A percentile compares a stretch with the other conserved stretches of the same genome.
Evolutionary conservation across 2,329 filamentous ascomycete genomes (phyloP).

Genomic region (Calonectria henricotiae): DNA sequence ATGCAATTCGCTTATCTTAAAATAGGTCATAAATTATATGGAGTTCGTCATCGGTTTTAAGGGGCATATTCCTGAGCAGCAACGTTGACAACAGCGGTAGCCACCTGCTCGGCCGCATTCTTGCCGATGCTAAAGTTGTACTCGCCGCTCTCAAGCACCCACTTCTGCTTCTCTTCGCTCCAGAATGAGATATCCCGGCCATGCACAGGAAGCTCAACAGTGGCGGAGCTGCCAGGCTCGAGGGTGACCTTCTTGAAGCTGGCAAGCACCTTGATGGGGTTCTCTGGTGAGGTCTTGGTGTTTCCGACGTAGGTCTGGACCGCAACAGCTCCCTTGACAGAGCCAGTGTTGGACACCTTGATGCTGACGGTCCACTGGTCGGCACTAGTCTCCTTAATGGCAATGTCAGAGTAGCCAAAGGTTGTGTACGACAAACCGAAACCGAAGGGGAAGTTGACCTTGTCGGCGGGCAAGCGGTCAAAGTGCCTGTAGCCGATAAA

Average conservation of each 20-base stretch:
- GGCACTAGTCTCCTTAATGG: conserved; percentile 8
- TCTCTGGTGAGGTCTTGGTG: conserved; percentile 22
- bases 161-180: conserved; percentile 18
- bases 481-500: conserved; percentile 80
- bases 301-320: conserved; percentile 68
- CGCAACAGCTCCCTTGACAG: conserved; percentile 65
- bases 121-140: conserved; percentile 25
- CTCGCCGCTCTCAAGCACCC: conserved; percentile 14
- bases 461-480: conserved; percentile 63
- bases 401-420: conserved; percentile 53
- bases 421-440: conserved; percentile 40
- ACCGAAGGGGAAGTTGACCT: conserved; percentile 41
- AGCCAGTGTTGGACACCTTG: conserved; percentile 72
- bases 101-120: conserved; percentile 4
- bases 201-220: conserved; percentile 3
- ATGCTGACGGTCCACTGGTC: conserved; percentile 60
- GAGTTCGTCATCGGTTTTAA: not conserved
- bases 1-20: conserved; percentile 15
- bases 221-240: not conserved
- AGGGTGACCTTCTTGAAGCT: conserved; percentile 51
- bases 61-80: conserved; percentile 14
- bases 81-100: conserved; percentile 10
- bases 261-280: conserved; percentile 49
- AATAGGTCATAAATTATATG: conserved; percentile 11
- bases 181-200: not conserved